Percentiles rank a stretch among this genome's conserved stretches.
Evolutionary conservation across 306 rosid genomes (phyloP).

Genomic region (Sindora glabra): DNA sequence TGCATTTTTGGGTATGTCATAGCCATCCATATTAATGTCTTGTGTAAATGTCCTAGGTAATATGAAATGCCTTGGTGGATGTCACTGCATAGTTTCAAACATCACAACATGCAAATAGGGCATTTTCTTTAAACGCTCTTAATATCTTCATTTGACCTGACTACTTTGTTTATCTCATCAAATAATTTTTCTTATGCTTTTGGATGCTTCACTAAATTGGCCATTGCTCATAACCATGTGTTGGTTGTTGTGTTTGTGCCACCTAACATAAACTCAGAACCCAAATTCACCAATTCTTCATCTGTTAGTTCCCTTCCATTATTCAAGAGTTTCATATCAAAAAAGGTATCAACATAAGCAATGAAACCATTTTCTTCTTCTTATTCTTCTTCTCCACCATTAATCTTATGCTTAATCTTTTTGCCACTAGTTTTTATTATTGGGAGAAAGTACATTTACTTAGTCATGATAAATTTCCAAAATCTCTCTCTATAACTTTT

Average conservation of each 20-base stretch:
- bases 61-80: slow-evolving; percentile 49
- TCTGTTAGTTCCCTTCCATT: slow-evolving; percentile 14
- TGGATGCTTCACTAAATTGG: slow-evolving; percentile 44
- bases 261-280: slow-evolving; percentile 37
- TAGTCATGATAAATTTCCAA: slow-evolving; percentile 24
- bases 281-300: slow-evolving; percentile 41
- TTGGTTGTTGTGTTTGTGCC: slow-evolving; percentile 46
- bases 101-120: slow-evolving; percentile 42
- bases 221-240: slow-evolving; percentile 40
- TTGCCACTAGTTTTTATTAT: slow-evolving; percentile 34
- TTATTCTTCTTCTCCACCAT: background rate
- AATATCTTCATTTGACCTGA: slow-evolving; percentile 26
- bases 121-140: slow-evolving; percentile 35
- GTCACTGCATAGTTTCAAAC: slow-evolving; percentile 37
- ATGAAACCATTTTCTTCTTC: no score
- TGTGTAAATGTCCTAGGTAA: slow-evolving; percentile 40
- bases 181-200: slow-evolving; percentile 31
- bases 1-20: slow-evolving; percentile 39
- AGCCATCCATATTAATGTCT: slow-evolving; percentile 30
- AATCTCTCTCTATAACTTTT: slow-evolving; percentile 25
- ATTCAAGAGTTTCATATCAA: slow-evolving; percentile 23
- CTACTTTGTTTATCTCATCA: slow-evolving; percentile 29
- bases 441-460: slow-evolving; percentile 22
- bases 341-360: slow-evolving; percentile 42
- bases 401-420: background rate